Percentiles rank a stretch among this genome's conserved stretches.
phyloP scores from a whole-genome alignment of 257 asterid species.

The Ligustrum vulgare region DNA sequence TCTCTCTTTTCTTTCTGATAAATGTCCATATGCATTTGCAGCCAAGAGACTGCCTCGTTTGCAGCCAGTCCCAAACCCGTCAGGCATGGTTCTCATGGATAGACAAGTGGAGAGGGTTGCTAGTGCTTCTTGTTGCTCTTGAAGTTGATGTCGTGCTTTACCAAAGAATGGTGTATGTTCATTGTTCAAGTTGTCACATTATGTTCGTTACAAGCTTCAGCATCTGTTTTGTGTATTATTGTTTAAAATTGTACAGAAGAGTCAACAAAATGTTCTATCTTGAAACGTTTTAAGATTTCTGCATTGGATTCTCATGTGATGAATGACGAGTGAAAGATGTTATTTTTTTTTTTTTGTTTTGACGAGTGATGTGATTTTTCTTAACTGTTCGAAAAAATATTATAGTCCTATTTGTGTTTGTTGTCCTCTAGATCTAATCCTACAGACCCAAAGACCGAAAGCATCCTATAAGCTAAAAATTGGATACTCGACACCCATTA shows the following conservation, averaged over 20 bases:
- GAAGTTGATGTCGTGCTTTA: slow-evolving; percentile 1
- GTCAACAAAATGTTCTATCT: neutral
- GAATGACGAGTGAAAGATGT: neutral
- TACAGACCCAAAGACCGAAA: too few species aligned
- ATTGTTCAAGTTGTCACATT: neutral
- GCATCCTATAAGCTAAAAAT: too few species aligned
- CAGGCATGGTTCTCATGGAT: slow-evolving; percentile 84
- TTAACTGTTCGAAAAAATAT: neutral
- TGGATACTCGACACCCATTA: too few species aligned
- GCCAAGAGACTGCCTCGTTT: slow-evolving; percentile 82
- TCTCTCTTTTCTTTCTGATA: neutral
- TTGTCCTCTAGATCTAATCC: neutral
- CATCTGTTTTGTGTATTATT: neutral
- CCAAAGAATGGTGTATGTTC: neutral
- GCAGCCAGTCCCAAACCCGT: slow-evolving; percentile 72
- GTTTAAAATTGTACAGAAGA: neutral
- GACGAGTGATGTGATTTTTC: neutral
- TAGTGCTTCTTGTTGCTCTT: slow-evolving; percentile 63
- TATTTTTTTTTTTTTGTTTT: neutral
- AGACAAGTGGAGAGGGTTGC: slow-evolving; percentile 52
- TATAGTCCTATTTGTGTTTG: neutral
- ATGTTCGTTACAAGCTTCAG: neutral
- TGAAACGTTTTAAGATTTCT: neutral
- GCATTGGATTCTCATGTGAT: neutral
- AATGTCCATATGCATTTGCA: slow-evolving; percentile 31